Conservation (phyloP, 768 basidiomycete genomes). For the Lactifluus pinguis region DNA sequence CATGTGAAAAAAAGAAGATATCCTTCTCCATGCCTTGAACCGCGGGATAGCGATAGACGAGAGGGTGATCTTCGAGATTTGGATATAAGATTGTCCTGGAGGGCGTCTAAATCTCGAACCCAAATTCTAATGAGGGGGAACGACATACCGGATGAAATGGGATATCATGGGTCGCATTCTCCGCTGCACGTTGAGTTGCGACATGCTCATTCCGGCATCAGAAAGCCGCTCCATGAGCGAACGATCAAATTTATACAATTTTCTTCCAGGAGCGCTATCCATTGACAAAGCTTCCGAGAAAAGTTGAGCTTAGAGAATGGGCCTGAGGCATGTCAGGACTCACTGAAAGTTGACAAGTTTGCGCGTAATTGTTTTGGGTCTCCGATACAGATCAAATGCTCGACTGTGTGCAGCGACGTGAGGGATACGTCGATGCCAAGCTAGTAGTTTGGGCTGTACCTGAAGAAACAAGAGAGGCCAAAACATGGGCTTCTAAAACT, state of each 20-base stretch:
- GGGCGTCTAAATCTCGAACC: background rate
- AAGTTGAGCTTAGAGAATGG: background rate
- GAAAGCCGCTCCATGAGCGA: conserved; percentile 70
- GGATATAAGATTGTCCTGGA: conserved; percentile 52
- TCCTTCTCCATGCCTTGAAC: conserved; percentile 57
- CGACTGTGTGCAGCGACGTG: conserved; percentile 25
- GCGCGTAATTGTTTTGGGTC: conserved; percentile 70
- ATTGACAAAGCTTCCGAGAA: conserved; percentile 47
- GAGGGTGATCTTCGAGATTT: conserved; percentile 43
- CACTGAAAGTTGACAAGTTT: conserved; percentile 53
- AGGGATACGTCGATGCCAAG: background rate
- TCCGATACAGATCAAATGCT: conserved; percentile 72
- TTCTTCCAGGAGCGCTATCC: conserved; percentile 46
- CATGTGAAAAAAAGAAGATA: conserved; percentile 59
- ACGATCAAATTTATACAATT: conserved; percentile 51
- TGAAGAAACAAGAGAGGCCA: conserved; percentile 49
- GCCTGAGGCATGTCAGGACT: conserved; percentile 14
- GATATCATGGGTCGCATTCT: conserved; percentile 69
- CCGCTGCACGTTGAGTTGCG: conserved; percentile 58
- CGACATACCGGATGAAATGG: conserved; percentile 40
- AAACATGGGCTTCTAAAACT: conserved; percentile 67
- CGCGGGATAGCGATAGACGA: conserved; percentile 42
- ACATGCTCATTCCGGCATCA: conserved; percentile 49
- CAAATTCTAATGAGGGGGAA: background rate
- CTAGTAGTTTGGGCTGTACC: background rate